A percentile compares a stretch with the other conserved stretches of the same genome.
phyloP scores from a whole-genome alignment of 1,284 basidiomycete genomes.

The Cryptococcus sp. region DNA sequence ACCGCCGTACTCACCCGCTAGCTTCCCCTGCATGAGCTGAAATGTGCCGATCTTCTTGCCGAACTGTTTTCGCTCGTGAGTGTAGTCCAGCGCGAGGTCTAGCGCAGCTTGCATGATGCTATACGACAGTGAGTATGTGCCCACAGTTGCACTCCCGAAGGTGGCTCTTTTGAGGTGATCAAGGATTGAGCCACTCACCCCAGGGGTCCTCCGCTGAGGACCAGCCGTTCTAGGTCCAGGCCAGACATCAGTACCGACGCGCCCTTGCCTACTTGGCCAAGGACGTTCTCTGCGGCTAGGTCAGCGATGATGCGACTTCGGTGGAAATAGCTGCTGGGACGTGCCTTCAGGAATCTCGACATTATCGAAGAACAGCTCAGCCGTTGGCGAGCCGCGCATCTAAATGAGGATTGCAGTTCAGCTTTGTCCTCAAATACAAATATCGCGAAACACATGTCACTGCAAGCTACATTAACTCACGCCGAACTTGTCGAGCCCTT shows the following conservation, averaged over 20 bases:
- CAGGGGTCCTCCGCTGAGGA: slow-evolving; percentile 80
- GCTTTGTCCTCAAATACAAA: no score
- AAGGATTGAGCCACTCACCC: slow-evolving; percentile 45
- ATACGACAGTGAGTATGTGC: background rate
- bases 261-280: slow-evolving; percentile 77
- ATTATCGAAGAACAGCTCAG: slow-evolving; percentile 89
- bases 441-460: background rate
- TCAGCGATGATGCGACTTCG: background rate
- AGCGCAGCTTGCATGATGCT: slow-evolving; percentile 96
- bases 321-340: slow-evolving; percentile 12
- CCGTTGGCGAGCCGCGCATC: slow-evolving; percentile 94
- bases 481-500: slow-evolving; percentile 91
- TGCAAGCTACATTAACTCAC: slow-evolving; percentile 43
- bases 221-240: slow-evolving; percentile 86
- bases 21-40: slow-evolving; percentile 89
- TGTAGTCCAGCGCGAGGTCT: slow-evolving; percentile 82
- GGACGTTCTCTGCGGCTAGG: slow-evolving; percentile 67
- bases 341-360: slow-evolving; percentile 80
- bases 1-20: slow-evolving; percentile 45
- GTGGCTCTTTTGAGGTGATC: no score
- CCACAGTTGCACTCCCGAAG: no score
- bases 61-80: slow-evolving; percentile 90
- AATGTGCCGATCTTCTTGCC: slow-evolving; percentile 84
- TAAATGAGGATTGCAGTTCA: slow-evolving; percentile 11
- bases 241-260: slow-evolving; percentile 91